Base-by-base conservation (phyloP, 257 asterid species). In the Primulina eburnea region DNA sequence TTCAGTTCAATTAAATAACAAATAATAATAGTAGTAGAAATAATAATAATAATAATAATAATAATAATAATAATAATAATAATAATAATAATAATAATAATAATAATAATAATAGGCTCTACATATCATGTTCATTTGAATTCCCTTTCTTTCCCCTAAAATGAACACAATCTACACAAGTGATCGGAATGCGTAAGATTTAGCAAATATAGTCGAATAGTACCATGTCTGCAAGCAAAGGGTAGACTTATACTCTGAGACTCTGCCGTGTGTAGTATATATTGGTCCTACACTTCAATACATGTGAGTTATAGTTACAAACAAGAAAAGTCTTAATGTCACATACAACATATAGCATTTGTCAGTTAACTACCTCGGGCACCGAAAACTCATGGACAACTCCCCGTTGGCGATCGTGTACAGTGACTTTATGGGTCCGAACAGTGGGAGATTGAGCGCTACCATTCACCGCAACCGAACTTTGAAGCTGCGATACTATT, bases 161-260 rank as follows among this genome's bases (percentile, higher is more conserved):
- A 14, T 14, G 55, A 43, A 12, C 35, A 47, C 20, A 38, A 4
- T 40, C 33, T 7, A 57, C 56, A 69, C 32, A 74, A 35, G 4
- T 9, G 33, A 14, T 14, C 18, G 47, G 30, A 50, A 20, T 26
- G 20, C 32, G 16, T 72, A 40, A 62, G 61, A 26, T 50, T 7
- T 33, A 73, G 63, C 59, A 67, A 68, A 32, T 35, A 30, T 33
- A 64, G 64, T 37, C 73, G 89, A 83, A 73, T 80, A 81, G 69
- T 90, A 92, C 98, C 98, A 69, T 88, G 96, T 84, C 98, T 88
- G 89, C 98, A 92, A 72, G 98, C 95, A 73, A 92, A 92, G 12
- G 97, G 98, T 40, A 92, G 95, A 55, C 55, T 78, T 75, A 92
- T 92, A 73, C 87, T 71, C 88, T 90, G 98, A 62, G 85, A 85